phyloP scores from a whole-genome alignment of 2,329 filamentous ascomycete species.

The Trichoderma endophyticum region DNA sequence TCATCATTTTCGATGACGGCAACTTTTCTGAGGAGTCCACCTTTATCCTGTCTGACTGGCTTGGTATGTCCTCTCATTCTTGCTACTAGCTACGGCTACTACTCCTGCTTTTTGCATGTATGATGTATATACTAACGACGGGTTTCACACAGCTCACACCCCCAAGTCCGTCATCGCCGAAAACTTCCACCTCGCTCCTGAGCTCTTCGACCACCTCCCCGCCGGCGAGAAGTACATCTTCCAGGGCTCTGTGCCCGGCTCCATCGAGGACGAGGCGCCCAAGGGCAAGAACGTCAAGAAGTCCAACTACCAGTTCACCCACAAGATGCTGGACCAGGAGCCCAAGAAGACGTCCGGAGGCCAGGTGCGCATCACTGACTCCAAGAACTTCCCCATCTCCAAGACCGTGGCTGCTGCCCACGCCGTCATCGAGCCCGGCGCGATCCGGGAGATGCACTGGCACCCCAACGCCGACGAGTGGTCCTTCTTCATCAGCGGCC shows the following conservation, averaged over 20 bases:
- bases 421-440: constrained; percentile 67
- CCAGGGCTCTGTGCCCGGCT: constrained; percentile 61
- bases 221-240: constrained; percentile 73
- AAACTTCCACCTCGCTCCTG: constrained; percentile 70
- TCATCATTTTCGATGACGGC: constrained; percentile 49
- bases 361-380: constrained; percentile 70
- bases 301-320: constrained; percentile 66
- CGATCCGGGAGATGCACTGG: constrained; percentile 79
- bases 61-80: constrained; percentile 43
- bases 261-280: constrained; percentile 64
- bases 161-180: constrained; percentile 69
- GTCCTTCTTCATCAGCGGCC: constrained; percentile 73
- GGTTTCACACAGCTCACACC: constrained; percentile 56
- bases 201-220: constrained; percentile 67
- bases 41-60: constrained; percentile 71
- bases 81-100: background rate
- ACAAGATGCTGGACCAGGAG: constrained; percentile 68
- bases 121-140: background rate
- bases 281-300: constrained; percentile 60
- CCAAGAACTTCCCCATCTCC: constrained; percentile 71
- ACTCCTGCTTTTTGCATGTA: background rate
- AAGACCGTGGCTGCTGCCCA: constrained; percentile 71
- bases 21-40: constrained; percentile 61
- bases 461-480: constrained; percentile 77
- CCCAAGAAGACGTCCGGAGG: constrained; percentile 66